Base-by-base conservation (phyloP, 192 early-diverging fungal species). In the Coemansia sp. region DNA sequence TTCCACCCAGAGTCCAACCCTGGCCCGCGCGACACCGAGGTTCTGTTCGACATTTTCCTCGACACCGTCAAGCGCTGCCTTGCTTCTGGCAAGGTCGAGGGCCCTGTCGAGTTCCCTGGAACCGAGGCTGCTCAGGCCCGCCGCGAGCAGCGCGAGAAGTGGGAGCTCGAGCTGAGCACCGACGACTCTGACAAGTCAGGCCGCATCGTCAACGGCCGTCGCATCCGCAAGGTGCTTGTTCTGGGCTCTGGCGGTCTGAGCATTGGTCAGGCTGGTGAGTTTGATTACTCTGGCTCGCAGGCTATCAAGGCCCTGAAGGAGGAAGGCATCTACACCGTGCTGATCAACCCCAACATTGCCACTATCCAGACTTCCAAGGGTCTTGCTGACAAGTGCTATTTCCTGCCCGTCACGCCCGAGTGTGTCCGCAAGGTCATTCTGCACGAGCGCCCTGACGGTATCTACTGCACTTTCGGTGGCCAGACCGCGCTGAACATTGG, bases 301-400 rank as follows among this genome's bases (percentile, higher is more conserved):
- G 96, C 96, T 5, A 99, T 99, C 87, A 99, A 99, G 84, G 97
- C 97, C 29, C 85, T 99, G 61, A 96, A 94, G 83, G 95, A 97
- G 75, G 94, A 96, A 73, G 91, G 91, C 18, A 93, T 99, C 64
- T 94, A 95, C 76, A 99, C 97, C n/a, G 85, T 99, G 59, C 80
- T 99, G 48, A 96, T 99, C 80, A 99, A 99, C 69, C 96, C 97
- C 59, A 99, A 99, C 87, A 99, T 99, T 78, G 96, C 96, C 20
- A 99, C 97, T 25, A 97, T 99, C 77, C 97, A 99, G 87, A 99
- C 97, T 7, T 96, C 94, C 7, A 90, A 94, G 82, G 95, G 92
- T 33, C 87, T 99, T 12, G 97, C 97, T 2, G 97, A 99, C 85
- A 94, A 93, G 71, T 94, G 96, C 36, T 99, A 99, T 82, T 99